Base-by-base conservation (phyloP, 1,284 basidiomycete species). In the Bjerkandera adusta region DNA sequence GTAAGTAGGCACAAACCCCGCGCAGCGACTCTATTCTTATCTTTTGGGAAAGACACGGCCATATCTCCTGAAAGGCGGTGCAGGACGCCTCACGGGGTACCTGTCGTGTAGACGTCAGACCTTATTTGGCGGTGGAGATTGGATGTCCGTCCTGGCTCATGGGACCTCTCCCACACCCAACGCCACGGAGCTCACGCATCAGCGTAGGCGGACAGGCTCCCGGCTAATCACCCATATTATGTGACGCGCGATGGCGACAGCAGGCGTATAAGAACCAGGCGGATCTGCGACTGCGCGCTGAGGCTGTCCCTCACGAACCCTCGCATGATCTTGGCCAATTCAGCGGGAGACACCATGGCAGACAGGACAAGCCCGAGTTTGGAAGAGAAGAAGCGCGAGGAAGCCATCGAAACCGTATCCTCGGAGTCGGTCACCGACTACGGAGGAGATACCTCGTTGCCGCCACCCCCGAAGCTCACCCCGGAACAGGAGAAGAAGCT, bases 401-500 rank as follows among this genome's bases (percentile, higher is more conserved):
- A 43, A 32, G 41, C 41, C 3, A 34, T 43, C 20, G 41, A 43
- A 32, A 43, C 41, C 13, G 30, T 43, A 2, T 43, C 41, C 12
- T 22, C 41, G 1, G 5, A 16, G 8, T 29, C 5, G 2, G 25
- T 20, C 41, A 20, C 30, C 3, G 50, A 51, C 22, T 51, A 45
- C 33, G 50, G 50, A 5, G 50, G 50, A 20, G 61, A 63, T 15
- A 50, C 67, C 1, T 57, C 52, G 10, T 64, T 76, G 12, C 72
- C 73, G 5, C 71, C 73, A 0, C 75, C 77, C 0, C 75, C 76
- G 2, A 59, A 55, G 2, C 66, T 81, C 25, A 76, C 73, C 0
- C 58, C 64, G 13, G 77, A 76, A 51, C 65, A 85, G 53, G 81
- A 85, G 63, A 69, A 63, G 51, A 72, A 62, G 49, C 61, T 87